phyloP scores from a whole-genome alignment of 2,329 filamentous ascomycete genomes.

The Colletotrichum australisinense region DNA sequence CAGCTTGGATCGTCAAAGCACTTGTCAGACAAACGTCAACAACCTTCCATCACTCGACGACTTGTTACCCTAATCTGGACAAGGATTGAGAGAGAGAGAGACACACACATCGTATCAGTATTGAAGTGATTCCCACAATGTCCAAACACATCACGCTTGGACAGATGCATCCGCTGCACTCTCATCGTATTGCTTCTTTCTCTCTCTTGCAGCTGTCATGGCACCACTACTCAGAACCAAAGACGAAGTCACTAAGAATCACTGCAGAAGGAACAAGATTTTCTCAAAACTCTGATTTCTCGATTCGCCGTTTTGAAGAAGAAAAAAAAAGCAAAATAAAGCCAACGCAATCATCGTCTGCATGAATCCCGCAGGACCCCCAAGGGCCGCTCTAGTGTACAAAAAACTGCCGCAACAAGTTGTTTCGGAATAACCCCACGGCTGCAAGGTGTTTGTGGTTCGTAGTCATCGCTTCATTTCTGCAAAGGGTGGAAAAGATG shows the following conservation, averaged over 20 bases:
- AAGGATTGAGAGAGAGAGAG: not conserved
- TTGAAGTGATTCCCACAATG: not conserved
- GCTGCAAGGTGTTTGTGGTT: slow-evolving; percentile 19
- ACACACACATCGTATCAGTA: not conserved
- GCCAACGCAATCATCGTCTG: slow-evolving; percentile 25
- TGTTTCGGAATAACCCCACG: not conserved
- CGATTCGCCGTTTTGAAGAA: slow-evolving; percentile 33
- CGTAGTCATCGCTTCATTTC: slow-evolving; percentile 35
- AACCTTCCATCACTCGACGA: not conserved
- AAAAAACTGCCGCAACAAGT: slow-evolving; percentile 8
- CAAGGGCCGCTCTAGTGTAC: slow-evolving; percentile 28
- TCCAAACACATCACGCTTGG: slow-evolving; percentile 4
- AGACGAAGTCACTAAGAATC: not conserved
- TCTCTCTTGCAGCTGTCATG: too few species aligned
- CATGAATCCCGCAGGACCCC: slow-evolving; percentile 18
- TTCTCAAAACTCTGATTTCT: slow-evolving; percentile 30
- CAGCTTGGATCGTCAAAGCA: not conserved
- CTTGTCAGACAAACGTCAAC: not conserved
- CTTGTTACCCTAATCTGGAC: not conserved
- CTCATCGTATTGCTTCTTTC: not conserved
- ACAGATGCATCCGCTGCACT: not conserved
- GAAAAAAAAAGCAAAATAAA: not conserved
- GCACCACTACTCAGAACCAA: too few species aligned
- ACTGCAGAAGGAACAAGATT: not conserved
- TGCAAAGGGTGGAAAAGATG: slow-evolving; percentile 31